These are phyloP conservation scores for Ceratobasidium sp. DNA, from an alignment of 1,284 basidiomycete genomes.

Conservation along the genomic window DNA sequence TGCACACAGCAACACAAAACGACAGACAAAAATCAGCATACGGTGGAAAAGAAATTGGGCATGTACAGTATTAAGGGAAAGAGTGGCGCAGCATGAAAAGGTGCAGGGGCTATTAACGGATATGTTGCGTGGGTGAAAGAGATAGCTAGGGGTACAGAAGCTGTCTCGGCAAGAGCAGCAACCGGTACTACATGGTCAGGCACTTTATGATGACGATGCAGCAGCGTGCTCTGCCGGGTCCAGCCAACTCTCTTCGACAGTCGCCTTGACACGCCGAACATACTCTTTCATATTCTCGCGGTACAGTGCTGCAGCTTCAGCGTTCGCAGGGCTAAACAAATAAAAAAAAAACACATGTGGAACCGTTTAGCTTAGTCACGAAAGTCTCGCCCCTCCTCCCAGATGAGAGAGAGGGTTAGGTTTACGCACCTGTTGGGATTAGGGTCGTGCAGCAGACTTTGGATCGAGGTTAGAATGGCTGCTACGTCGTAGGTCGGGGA, in stretches of 20 bases:
- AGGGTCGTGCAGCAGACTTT: conserved; percentile 95
- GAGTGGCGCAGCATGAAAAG: conserved; percentile 10
- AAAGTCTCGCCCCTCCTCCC: not conserved
- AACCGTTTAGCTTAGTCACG: conserved; percentile 28
- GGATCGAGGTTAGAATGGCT: conserved; percentile 96
- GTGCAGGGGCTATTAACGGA: conserved; percentile 8
- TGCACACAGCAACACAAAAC: conserved; percentile 25
- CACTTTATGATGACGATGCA: conserved; percentile 22
- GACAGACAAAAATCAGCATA: conserved; percentile 22
- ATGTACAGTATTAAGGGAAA: conserved; percentile 2
- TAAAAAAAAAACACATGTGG: not conserved
- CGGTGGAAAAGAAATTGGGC: not conserved
- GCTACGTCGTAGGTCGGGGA: conserved; percentile 98
- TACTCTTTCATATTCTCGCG: conserved; percentile 99
- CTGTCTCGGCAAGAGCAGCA: not conserved
- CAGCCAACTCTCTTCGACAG: conserved; percentile 92
- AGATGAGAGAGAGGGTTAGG: not conserved
- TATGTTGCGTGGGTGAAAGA: not conserved
- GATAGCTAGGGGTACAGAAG: not conserved
- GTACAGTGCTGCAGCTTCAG: conserved; percentile 96
- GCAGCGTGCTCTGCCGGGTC: conserved; percentile 61
- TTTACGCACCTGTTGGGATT: conserved; percentile 83
- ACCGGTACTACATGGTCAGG: too few relatives aligned
- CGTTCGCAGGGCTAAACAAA: conserved; percentile 87
- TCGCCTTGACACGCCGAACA: conserved; percentile 90